A percentile compares a stretch with the other conserved stretches of the same genome.
Conservation (phyloP, 805 yeast species). For the Metschnikowia arizonensis region DNA sequence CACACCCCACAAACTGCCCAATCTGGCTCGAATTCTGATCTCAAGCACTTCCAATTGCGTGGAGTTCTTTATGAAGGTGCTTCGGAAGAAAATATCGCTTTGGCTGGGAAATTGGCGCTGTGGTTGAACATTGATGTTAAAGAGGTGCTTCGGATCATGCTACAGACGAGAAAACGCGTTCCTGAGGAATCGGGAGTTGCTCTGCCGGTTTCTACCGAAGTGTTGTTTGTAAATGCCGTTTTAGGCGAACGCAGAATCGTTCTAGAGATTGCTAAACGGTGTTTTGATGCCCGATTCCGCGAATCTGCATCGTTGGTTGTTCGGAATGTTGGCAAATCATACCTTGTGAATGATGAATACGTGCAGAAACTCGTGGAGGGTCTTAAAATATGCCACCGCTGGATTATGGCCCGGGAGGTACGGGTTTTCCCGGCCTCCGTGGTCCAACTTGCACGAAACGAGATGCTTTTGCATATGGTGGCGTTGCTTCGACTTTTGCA, state of each 20-base stretch:
- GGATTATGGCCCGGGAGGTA: neutral
- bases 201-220: slow-evolving; percentile 7
- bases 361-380: slow-evolving; percentile 5
- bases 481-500: slow-evolving; percentile 36
- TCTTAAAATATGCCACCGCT: neutral
- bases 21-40: neutral
- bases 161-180: slow-evolving; percentile 32
- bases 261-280: slow-evolving; percentile 38
- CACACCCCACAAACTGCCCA: neutral
- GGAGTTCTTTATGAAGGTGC: slow-evolving; percentile 36
- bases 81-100: slow-evolving; percentile 29
- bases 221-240: slow-evolving; percentile 36
- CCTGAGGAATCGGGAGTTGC: slow-evolving; percentile 18
- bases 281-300: slow-evolving; percentile 19
- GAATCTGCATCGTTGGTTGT: slow-evolving; percentile 23
- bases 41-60: slow-evolving; percentile 37
- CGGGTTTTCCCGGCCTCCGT: neutral
- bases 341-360: slow-evolving; percentile 7
- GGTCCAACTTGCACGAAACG: slow-evolving; percentile 21
- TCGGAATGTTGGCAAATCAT: slow-evolving; percentile 33
- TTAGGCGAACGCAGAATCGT: slow-evolving; percentile 51
- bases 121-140: slow-evolving; percentile 36
- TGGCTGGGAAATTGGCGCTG: slow-evolving; percentile 39
- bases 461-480: slow-evolving; percentile 28
- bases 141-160: slow-evolving; percentile 49